These are phyloP conservation scores for Agapanthus africanus DNA, from an alignment of 106 monocot species.

Conservation along the genomic window DNA sequence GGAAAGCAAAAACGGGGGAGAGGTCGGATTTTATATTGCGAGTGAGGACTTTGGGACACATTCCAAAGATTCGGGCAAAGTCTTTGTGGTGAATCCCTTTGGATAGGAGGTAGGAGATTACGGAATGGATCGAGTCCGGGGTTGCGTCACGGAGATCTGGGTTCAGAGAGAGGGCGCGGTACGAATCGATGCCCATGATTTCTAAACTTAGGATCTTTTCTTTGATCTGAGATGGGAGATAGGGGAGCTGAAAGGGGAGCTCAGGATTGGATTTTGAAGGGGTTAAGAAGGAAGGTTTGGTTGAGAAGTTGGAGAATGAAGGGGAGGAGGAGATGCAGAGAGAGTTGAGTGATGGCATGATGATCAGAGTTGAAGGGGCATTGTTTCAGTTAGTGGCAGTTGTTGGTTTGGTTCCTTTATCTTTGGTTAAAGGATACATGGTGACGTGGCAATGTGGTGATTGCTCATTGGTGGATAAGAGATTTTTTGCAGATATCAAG, in stretches of 20 bases:
- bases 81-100: constrained; percentile 74
- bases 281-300: constrained; percentile 12
- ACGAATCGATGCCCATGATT: constrained; percentile 74
- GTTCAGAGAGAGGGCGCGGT: constrained; percentile 38
- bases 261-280: not conserved
- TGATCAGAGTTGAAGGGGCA: too few relatives aligned
- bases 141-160: constrained; percentile 51
- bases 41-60: constrained; percentile 65
- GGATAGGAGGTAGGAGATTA: constrained; percentile 61
- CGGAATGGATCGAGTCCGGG: constrained; percentile 51
- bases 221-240: constrained; percentile 41
- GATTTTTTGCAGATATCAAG: not conserved
- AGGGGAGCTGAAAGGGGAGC: constrained; percentile 25
- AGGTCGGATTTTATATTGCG: constrained; percentile 35
- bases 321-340: constrained; percentile 16
- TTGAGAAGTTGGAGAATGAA: not conserved
- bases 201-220: constrained; percentile 85
- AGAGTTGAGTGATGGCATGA: constrained; percentile 27
- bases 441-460: too few relatives aligned
- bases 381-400: too few relatives aligned
- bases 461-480: too few relatives aligned
- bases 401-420: not conserved
- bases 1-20: constrained; percentile 66
- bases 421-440: too few relatives aligned
- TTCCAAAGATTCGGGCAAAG: constrained; percentile 47